A percentile compares a stretch with the other conserved stretches of the same genome.
Evolutionary conservation across 169 alveolate species (phyloP).

Genomic region (Babesia ovis): DNA sequence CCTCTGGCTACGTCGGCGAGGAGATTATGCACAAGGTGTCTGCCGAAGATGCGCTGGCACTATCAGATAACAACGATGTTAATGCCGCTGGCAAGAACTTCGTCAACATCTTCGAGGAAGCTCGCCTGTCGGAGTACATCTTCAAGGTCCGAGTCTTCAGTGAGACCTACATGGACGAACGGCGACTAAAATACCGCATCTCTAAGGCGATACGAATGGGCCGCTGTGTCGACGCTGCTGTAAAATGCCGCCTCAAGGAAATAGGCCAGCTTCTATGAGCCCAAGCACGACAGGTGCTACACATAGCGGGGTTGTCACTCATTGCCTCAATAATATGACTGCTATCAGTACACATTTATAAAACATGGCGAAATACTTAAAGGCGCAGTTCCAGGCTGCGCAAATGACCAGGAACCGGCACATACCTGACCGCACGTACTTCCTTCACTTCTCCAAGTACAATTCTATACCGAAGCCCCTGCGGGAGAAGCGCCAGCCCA

Average conservation of each 20-base stretch:
- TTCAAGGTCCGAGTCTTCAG: slow-evolving; percentile 48
- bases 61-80: slow-evolving; percentile 27
- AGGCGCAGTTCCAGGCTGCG: slow-evolving; percentile 78
- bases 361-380: slow-evolving; percentile 81
- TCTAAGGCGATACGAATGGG: slow-evolving; percentile 42
- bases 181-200: slow-evolving; percentile 38
- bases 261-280: too few relatives aligned
- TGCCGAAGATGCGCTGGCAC: slow-evolving; percentile 42
- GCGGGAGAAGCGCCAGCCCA: slow-evolving; percentile 74
- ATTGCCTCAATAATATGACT: background rate
- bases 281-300: background rate
- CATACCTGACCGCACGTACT: slow-evolving; percentile 70
- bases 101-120: slow-evolving; percentile 64
- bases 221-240: slow-evolving; percentile 27
- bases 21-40: slow-evolving; percentile 40
- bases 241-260: slow-evolving; percentile 31
- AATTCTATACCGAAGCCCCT: slow-evolving; percentile 81
- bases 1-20: slow-evolving; percentile 69
- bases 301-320: background rate
- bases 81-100: slow-evolving; percentile 55
- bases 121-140: slow-evolving; percentile 60
- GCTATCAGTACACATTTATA: too few relatives aligned
- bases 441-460: slow-evolving; percentile 77
- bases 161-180: slow-evolving; percentile 65
- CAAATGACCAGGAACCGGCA: slow-evolving; percentile 71